Conservation (phyloP, 305 asterid genomes). For the Petunia hybrid region DNA sequence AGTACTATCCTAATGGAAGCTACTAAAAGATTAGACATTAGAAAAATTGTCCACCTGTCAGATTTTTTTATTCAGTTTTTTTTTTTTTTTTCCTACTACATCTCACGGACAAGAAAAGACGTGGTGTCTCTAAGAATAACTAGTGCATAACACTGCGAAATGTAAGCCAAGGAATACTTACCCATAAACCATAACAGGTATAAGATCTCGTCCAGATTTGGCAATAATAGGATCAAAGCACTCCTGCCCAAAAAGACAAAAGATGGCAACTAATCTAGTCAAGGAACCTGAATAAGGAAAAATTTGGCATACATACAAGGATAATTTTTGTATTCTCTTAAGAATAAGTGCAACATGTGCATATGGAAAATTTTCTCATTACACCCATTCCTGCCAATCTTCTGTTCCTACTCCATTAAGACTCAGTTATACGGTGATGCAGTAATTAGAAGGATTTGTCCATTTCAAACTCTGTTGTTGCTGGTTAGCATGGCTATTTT, state of each 20-base stretch:
- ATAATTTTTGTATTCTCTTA: slow-evolving; percentile 16
- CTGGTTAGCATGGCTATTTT: slow-evolving; percentile 17
- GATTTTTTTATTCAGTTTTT: neutral
- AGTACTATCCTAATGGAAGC: neutral
- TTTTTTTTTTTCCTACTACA: neutral
- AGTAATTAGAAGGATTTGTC: slow-evolving; percentile 3
- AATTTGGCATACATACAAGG: neutral
- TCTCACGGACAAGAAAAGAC: neutral
- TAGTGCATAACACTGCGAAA: neutral
- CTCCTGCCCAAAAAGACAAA: slow-evolving; percentile 61
- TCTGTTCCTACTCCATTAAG: slow-evolving; percentile 4
- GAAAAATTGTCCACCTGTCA: neutral
- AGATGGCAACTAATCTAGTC: slow-evolving; percentile 29
- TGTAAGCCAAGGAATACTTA: slow-evolving; percentile 45
- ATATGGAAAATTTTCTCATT: slow-evolving; percentile 6
- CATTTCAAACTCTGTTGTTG: neutral
- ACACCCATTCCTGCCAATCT: neutral
- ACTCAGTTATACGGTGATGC: neutral
- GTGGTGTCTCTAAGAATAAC: neutral
- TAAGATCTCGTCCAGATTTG: slow-evolving; percentile 93
- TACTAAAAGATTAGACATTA: slow-evolving; percentile 2
- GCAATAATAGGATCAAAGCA: slow-evolving; percentile 98
- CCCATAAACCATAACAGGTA: slow-evolving; percentile 99
- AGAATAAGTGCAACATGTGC: slow-evolving; percentile 9
- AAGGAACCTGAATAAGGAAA: slow-evolving; percentile 18